Conservation (phyloP, 768 basidiomycete genomes). For the Podaxis sp. region DNA sequence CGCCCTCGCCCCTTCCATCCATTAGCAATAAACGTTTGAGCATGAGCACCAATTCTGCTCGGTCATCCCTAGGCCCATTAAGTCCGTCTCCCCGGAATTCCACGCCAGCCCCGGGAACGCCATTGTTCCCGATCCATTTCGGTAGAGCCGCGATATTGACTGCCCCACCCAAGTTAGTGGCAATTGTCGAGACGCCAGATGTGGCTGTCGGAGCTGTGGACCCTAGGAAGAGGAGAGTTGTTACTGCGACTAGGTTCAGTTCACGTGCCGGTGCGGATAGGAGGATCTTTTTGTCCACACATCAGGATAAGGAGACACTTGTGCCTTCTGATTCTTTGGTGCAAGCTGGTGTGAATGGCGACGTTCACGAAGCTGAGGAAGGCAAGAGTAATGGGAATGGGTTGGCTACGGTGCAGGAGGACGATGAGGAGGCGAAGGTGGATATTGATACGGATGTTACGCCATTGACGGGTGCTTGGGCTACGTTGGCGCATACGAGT, state of each 20-base stretch:
- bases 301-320: constrained; percentile 52
- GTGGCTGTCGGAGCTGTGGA: constrained; percentile 90
- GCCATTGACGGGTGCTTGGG: constrained; percentile 77
- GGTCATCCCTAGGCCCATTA: constrained; percentile 47
- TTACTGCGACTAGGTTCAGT: constrained; percentile 87
- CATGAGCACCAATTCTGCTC: constrained; percentile 36
- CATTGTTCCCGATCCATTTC: constrained; percentile 46
- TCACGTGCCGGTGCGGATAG: constrained; percentile 80
- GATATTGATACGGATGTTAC: constrained; percentile 67
- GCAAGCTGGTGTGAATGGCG: constrained; percentile 20
- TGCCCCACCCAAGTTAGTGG: constrained; percentile 81
- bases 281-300: constrained; percentile 82
- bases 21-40: constrained; percentile 41
- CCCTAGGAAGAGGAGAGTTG: constrained; percentile 77
- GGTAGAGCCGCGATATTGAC: constrained; percentile 77
- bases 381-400: constrained; percentile 17
- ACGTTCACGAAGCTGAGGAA: constrained; percentile 22
- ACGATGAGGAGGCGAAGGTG: constrained; percentile 37
- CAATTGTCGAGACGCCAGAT: constrained; percentile 83
- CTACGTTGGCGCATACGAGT: constrained; percentile 47
- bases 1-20: constrained; percentile 31
- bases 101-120: constrained; percentile 37
- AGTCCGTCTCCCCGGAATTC: constrained; percentile 45
- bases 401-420: constrained; percentile 15
- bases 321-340: constrained; percentile 11